phyloP scores from a whole-genome alignment of 169 alveolate species.

The Plasmodium malariae region DNA sequence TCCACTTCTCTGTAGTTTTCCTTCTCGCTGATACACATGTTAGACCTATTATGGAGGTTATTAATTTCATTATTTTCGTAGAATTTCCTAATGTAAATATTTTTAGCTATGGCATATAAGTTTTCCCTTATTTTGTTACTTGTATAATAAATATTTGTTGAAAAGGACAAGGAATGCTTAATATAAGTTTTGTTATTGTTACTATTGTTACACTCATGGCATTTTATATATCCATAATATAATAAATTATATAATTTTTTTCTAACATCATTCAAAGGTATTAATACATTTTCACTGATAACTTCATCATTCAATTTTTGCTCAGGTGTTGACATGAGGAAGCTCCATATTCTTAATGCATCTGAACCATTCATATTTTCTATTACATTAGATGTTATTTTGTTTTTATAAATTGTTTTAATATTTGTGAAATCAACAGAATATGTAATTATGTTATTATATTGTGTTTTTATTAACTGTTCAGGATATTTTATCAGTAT shows the following conservation, averaged over 20 bases:
- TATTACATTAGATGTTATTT: conserved; percentile 33
- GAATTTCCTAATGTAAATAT: conserved; percentile 41
- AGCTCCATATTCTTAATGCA: conserved; percentile 58
- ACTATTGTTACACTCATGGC: conserved; percentile 61
- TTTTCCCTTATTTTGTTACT: conserved; percentile 43
- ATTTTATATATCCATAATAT: conserved; percentile 58
- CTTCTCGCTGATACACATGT: conserved; percentile 23
- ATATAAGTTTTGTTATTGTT: conserved; percentile 39
- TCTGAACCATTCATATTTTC: conserved; percentile 63
- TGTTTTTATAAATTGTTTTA: conserved; percentile 45
- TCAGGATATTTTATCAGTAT: conserved; percentile 61
- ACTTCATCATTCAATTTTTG: conserved; percentile 61
- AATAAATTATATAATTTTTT: conserved; percentile 62
- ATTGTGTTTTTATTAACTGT: conserved; percentile 27
- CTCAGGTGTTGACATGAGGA: conserved; percentile 16
- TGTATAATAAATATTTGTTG: conserved; percentile 33
- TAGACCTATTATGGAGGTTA: conserved; percentile 44
- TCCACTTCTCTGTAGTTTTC: too few relatives aligned
- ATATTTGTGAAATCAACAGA: conserved; percentile 42
- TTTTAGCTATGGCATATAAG: conserved; percentile 48
- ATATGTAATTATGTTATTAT: conserved; percentile 43
- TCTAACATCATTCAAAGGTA: conserved; percentile 68
- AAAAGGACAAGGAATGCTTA: conserved; percentile 60
- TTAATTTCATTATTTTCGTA: conserved; percentile 66
- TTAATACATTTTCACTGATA: conserved; percentile 72